These are phyloP conservation scores for Botryotinia globosa DNA, from an alignment of 2,329 filamentous ascomycete species.

Conservation along the genomic window DNA sequence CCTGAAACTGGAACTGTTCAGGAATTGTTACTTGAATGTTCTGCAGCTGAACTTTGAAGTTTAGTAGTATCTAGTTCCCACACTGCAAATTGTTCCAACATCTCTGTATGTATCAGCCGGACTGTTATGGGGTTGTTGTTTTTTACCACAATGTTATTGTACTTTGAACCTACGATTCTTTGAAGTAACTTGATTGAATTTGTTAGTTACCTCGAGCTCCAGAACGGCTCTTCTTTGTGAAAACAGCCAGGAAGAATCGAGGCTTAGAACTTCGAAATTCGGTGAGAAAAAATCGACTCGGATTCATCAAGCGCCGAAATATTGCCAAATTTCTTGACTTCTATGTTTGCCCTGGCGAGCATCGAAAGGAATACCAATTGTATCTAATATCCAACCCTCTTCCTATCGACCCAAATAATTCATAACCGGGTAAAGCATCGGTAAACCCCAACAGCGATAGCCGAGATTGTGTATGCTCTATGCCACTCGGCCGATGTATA, in stretches of 20 bases:
- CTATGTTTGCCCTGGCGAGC: not conserved
- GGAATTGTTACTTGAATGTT: not conserved
- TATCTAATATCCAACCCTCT: not conserved
- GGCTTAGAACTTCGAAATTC: too few relatives aligned
- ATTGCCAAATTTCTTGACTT: not conserved
- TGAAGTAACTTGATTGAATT: not conserved
- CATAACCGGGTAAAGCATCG: not conserved
- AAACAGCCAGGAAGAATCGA: too few relatives aligned
- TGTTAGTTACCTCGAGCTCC: too few relatives aligned
- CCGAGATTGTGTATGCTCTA: not conserved
- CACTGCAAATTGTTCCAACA: not conserved
- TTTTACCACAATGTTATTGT: not conserved
- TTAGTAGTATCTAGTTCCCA: not conserved
- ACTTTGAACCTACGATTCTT: not conserved
- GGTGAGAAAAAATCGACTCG: not conserved
- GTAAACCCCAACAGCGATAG: not conserved
- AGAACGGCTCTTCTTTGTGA: too few relatives aligned
- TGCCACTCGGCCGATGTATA: not conserved
- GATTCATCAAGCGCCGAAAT: not conserved
- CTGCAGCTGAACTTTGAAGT: not conserved
- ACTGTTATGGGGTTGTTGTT: not conserved
- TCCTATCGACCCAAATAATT: not conserved
- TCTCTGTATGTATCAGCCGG: not conserved
- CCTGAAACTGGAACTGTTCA: not conserved
- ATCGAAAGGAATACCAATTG: not conserved